Evolutionary conservation across 768 basidiomycete genomes (phyloP).

Genomic region (Boletus rubescentipes): DNA sequence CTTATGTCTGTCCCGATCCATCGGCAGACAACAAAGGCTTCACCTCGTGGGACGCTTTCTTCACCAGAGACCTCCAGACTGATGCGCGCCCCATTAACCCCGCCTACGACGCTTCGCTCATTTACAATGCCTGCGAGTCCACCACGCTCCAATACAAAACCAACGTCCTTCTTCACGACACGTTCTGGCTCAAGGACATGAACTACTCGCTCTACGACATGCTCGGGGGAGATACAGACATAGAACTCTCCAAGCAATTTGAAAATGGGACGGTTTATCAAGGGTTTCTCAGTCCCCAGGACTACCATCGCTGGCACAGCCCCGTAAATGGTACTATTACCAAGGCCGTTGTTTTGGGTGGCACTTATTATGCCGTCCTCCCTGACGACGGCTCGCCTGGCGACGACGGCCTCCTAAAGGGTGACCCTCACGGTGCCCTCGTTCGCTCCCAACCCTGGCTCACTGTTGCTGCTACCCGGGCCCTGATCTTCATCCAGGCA

Average conservation of each 20-base stretch:
- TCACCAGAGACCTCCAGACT: not conserved
- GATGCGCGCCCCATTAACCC: not conserved
- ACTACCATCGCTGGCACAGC: constrained; percentile 62
- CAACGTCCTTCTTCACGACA: constrained; percentile 41
- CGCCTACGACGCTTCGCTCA: too few species aligned
- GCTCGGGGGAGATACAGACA: constrained; percentile 29
- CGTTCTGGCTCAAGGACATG: constrained; percentile 60
- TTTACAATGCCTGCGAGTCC: constrained; percentile 52
- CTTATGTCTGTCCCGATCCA: not conserved
- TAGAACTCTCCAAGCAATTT: constrained; percentile 36
- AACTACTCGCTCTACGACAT: constrained; percentile 59
- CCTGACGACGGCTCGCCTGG: constrained; percentile 5
- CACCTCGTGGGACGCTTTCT: not conserved
- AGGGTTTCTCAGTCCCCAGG: constrained; percentile 50
- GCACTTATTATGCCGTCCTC: constrained; percentile 12
- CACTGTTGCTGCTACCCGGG: constrained; percentile 46
- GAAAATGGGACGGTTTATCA: constrained; percentile 51
- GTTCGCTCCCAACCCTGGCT: constrained; percentile 41
- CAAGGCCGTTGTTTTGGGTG: constrained; percentile 31
- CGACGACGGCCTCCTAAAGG: not conserved
- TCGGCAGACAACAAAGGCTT: not conserved
- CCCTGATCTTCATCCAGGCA: constrained; percentile 53
- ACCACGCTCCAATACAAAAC: constrained; percentile 35
- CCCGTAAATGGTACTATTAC: constrained; percentile 43
- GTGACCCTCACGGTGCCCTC: constrained; percentile 18